Conservation (phyloP, 345 rosid genomes). For the Gossypium longicalyx region DNA sequence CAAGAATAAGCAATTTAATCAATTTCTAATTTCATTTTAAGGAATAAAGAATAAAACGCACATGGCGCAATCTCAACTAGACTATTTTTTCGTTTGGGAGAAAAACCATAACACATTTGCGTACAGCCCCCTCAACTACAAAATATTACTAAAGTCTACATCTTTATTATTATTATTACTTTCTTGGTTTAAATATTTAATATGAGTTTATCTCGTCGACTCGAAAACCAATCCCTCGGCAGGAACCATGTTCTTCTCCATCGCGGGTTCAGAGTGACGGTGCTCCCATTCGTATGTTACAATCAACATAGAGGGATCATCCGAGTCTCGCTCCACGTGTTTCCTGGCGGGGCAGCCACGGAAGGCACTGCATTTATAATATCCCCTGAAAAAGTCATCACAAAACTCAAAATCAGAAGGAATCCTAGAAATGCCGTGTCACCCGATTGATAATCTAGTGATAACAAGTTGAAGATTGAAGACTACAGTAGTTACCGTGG, state of each 20-base stretch:
- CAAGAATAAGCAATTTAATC: not conserved
- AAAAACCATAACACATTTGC: not conserved
- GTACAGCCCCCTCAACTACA: not conserved
- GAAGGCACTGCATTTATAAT: slow-evolving; percentile 83
- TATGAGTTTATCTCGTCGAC: slow-evolving; percentile 27
- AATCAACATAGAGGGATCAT: slow-evolving; percentile 80
- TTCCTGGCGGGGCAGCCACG: slow-evolving; percentile 95
- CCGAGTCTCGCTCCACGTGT: slow-evolving; percentile 88
- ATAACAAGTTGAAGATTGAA: too few relatives aligned
- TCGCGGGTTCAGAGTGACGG: slow-evolving; percentile 50
- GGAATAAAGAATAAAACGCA: not conserved
- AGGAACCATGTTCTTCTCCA: slow-evolving; percentile 43
- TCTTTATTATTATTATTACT: too few relatives aligned
- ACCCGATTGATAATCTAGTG: not conserved
- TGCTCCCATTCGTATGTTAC: slow-evolving; percentile 96
- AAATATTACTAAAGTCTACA: slow-evolving; percentile 11
- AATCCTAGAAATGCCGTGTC: not conserved
- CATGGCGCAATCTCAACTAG: not conserved
- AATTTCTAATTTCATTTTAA: not conserved
- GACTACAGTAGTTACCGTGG: slow-evolving; percentile 57
- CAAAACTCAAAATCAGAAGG: not conserved
- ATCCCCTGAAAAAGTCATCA: slow-evolving; percentile 45
- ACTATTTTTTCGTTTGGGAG: not conserved
- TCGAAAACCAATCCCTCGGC: slow-evolving; percentile 46
- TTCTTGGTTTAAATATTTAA: not conserved